These are phyloP conservation scores for Boletus reticulatus DNA, from an alignment of 768 basidiomycete genomes.

Conservation along the genomic window DNA sequence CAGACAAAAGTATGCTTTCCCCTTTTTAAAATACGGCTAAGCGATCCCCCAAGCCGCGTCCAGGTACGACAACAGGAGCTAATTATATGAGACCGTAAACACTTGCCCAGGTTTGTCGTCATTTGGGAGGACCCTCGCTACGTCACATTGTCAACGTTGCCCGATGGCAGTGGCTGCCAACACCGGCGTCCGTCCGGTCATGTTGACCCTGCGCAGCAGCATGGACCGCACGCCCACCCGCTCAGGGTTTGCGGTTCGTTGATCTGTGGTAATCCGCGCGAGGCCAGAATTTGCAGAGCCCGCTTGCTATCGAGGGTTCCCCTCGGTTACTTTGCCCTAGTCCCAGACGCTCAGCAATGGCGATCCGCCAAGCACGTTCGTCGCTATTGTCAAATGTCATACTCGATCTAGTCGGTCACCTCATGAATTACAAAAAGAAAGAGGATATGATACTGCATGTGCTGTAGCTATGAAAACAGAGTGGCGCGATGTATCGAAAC, in stretches of 20 bases:
- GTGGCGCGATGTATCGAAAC: slow-evolving; percentile 17
- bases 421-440: slow-evolving; percentile 12
- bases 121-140: neutral
- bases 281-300: neutral
- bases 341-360: slow-evolving; percentile 4
- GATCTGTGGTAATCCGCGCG: slow-evolving; percentile 8
- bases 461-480: slow-evolving; percentile 24
- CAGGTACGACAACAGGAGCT: slow-evolving; percentile 1
- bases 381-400: neutral
- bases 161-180: neutral
- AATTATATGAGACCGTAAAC: slow-evolving; percentile 13
- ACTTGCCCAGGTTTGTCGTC: slow-evolving; percentile 1
- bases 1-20: neutral
- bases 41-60: neutral
- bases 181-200: slow-evolving; percentile 7
- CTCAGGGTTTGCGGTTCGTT: slow-evolving; percentile 19
- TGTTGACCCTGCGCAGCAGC: slow-evolving; percentile 18
- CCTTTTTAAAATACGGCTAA: neutral
- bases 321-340: slow-evolving; percentile 13
- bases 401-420: neutral
- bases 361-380: slow-evolving; percentile 4
- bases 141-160: slow-evolving; percentile 13
- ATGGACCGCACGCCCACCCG: slow-evolving; percentile 2
- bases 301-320: slow-evolving; percentile 20
- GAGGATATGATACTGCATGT: slow-evolving; percentile 14